Evolutionary conservation across 192 early-diverging fungal genomes (phyloP), one percentile per base, ranked within the genome.

Genomic region (Kickxella alabastrina): DNA sequence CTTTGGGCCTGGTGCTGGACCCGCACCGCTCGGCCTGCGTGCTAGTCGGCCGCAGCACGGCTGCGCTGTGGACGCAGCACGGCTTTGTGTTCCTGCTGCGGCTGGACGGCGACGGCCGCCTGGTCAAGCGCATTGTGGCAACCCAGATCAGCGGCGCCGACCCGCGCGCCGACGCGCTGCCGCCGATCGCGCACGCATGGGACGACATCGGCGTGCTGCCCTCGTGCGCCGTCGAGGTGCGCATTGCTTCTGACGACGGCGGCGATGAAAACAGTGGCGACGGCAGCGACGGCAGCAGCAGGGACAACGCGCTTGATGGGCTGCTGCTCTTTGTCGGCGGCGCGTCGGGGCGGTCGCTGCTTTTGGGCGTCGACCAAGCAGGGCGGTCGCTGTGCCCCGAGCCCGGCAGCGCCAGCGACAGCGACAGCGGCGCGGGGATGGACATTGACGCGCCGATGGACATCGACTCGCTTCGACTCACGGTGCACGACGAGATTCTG

Each of bases 21-120:
- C 63, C 70, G 1, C 36, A 31, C 7, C 86, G 85, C 6, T 80
- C 81, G 5, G 59, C 75, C 6, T 69, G 78, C 18, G 74, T 80
- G 14, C 82, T 88, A 25, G 55, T 96, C 17, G 84, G 84, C 36
- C 80, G 83, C 14, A 83, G 87, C 37, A 84, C 84, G 15, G 50
- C 92, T 38, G 69, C 91, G 2, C 63, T 93, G 42, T 83, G 87
- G 34, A 68, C 88, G 8, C 70, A 85, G 29, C 74, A 79, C 45
- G 96, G 94, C 0, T 80, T 84, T 26, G 77, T 89, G 63, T 75
- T 90, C 17, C 53, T 85, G 27, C 79, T 92, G 10, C 79, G 87
- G 27, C 66, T 96, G 47, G 82, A 59, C 34, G 81, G 78, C 62
- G 88, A 80, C 71, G 94, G 93, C 45, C 76, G 79, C 34, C 88